Evolutionary conservation across 2,329 filamentous ascomycete genomes (phyloP).

Genomic region (Aspergillus flavus): DNA sequence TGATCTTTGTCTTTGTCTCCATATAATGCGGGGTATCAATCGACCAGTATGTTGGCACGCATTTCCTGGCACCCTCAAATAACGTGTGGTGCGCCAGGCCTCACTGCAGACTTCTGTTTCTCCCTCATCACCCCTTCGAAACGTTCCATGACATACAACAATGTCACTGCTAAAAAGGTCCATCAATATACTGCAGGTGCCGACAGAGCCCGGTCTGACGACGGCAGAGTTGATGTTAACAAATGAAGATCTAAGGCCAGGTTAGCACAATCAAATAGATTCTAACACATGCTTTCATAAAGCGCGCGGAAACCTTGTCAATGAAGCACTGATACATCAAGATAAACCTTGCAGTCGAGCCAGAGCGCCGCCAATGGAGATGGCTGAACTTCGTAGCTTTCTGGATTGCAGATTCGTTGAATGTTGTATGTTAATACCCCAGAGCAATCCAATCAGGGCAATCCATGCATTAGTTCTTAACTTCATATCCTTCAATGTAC

Average conservation of each 20-base stretch:
- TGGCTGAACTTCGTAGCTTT: not conserved
- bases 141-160: not conserved
- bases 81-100: not conserved
- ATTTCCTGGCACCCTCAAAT: too few relatives aligned
- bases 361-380: not conserved
- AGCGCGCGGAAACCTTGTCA: not conserved
- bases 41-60: not conserved
- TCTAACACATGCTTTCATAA: not conserved
- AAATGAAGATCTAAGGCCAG: not conserved
- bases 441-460: not conserved
- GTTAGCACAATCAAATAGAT: not conserved
- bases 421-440: not conserved
- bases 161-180: not conserved
- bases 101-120: not conserved
- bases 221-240: not conserved
- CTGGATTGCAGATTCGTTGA: not conserved
- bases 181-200: not conserved
- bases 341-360: not conserved
- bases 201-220: not conserved
- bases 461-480: not conserved
- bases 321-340: not conserved
- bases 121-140: not conserved
- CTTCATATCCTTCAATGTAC: not conserved
- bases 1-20: not conserved
- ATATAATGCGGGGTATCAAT: not conserved